These are phyloP conservation scores for Ogataea populi-albae DNA, from an alignment of 805 yeast genomes.

Conservation along the genomic window DNA sequence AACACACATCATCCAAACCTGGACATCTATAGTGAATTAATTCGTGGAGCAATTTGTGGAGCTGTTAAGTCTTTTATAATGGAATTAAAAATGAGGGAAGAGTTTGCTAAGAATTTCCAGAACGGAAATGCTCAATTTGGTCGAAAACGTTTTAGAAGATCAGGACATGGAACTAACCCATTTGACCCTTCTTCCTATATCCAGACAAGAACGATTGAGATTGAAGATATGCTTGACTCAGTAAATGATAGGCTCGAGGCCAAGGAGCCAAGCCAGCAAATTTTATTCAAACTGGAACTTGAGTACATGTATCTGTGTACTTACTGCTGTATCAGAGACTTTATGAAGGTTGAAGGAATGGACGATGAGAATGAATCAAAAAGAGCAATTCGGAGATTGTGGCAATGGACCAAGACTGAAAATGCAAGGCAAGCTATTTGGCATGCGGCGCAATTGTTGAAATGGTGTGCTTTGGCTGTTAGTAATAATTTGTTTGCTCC, in stretches of 20 bases:
- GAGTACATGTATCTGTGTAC: conserved; percentile 10
- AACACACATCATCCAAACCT: background rate
- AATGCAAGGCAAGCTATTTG: conserved; percentile 6
- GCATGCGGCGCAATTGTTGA: conserved; percentile 8
- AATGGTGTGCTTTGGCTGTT: conserved; percentile 2
- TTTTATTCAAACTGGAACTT: conserved; percentile 8
- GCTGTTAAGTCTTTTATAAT: conserved; percentile 6
- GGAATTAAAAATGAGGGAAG: conserved; percentile 7
- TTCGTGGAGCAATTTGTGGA: conserved; percentile 3
- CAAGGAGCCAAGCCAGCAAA: background rate
- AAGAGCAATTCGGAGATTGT: conserved; percentile 7
- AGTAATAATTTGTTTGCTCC: conserved; percentile 5
- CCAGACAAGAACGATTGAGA: conserved; percentile 4
- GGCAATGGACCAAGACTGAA: conserved; percentile 8
- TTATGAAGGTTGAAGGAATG: conserved; percentile 11
- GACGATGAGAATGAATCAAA: conserved; percentile 10
- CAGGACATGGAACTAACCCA: conserved; percentile 1
- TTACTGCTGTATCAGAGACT: conserved; percentile 7
- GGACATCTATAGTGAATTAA: conserved; percentile 4
- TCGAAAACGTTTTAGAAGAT: conserved; percentile 4
- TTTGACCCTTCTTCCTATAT: conserved; percentile 2
- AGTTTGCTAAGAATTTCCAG: conserved; percentile 1
- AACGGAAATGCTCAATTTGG: background rate
- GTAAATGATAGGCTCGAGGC: conserved; percentile 1
- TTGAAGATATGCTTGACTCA: conserved; percentile 9